Evolutionary conservation across 306 rosid genomes (phyloP), one percentile per base, ranked within the genome.

Genomic region (Alnus rubra): DNA sequence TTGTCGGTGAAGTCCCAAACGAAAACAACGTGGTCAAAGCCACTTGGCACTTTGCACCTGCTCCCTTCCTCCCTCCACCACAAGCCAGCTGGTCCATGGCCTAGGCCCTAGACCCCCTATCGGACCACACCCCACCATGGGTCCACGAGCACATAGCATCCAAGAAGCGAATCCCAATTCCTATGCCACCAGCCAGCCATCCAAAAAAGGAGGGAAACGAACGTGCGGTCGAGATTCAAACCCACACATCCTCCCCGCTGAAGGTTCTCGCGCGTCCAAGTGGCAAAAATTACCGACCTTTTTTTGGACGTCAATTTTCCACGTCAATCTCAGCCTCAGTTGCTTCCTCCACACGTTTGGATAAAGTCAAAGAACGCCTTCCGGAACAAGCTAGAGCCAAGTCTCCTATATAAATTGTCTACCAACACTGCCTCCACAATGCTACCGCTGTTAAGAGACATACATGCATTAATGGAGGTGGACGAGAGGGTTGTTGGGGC

Each of bases 281-380:
- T 71, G 75, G 75, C 42, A 5, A 49, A 7, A 4, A 11, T 39
- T 16, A 9, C 2, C 0, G 7, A 4, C 28, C 44, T 37, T 33
- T 67, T 39, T 37, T 7, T 1, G 8, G 50, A 14, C 72, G 16
- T 16, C 55, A 72, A 62, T 63, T 67, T 65, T 14, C 16, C 33
- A 8, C 12, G 51, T 67, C 48, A 54, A 3, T 42, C 62, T 9
- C 1, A 9, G 44, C 51, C 1, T 6, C 0, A 51, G 18, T 50
- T 12, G 44, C 79, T 74, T 80, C 79, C 47, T 0, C 39, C 11
- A 1, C 75, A 80, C 75, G 79, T 53, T 80, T 67, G 30, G 51
- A 67, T 42, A 8, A 35, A 15, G 59, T 49, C 59, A 71, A 71
- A 4, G 3, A 11, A 74, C 67, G 53, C 30, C 83, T 80, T 80